These are phyloP conservation scores for Gossypium turneri DNA, from an alignment of 345 rosid species.

Conservation along the genomic window DNA sequence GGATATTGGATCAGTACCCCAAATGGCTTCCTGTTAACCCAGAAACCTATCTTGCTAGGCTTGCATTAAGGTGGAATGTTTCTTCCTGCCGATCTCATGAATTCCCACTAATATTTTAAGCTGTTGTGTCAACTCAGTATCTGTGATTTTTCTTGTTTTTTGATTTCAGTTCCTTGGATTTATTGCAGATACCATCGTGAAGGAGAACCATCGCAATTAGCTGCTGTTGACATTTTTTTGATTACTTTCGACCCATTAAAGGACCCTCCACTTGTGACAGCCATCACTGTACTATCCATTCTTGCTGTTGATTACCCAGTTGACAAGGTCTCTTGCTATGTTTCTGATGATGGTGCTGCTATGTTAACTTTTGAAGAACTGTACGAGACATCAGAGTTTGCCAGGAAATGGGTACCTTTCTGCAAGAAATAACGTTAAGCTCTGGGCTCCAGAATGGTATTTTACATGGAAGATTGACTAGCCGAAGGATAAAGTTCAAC, in stretches of 20 bases:
- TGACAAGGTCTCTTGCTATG: conserved; percentile 91
- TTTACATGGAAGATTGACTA: conserved; percentile 80
- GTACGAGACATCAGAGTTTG: conserved; percentile 85
- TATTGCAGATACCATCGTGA: conserved; percentile 71
- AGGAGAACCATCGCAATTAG: conserved; percentile 84
- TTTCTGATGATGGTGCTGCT: conserved; percentile 95
- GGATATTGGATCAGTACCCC: conserved; percentile 96
- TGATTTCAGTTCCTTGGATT: conserved; percentile 2
- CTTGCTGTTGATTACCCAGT: conserved; percentile 89
- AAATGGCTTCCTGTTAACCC: conserved; percentile 93
- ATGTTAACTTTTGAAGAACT: conserved; percentile 86
- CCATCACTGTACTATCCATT: conserved; percentile 85
- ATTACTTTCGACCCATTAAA: conserved; percentile 94
- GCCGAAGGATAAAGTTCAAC: conserved; percentile 84
- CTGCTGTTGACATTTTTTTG: conserved; percentile 87
- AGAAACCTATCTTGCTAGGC: conserved; percentile 93
- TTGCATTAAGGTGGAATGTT: conserved; percentile 57
- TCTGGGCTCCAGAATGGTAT: conserved; percentile 95
- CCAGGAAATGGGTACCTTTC: conserved; percentile 91
- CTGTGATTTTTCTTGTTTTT: background rate
- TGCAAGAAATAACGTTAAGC: conserved; percentile 82
- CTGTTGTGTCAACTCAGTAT: background rate
- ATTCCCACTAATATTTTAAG: background rate
- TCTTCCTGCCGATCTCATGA: conserved; percentile 4
- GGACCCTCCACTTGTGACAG: conserved; percentile 96